Evolutionary conservation across 2,329 filamentous ascomycete species (phyloP).

Genomic region (Sphaerostilbella broomeana): DNA sequence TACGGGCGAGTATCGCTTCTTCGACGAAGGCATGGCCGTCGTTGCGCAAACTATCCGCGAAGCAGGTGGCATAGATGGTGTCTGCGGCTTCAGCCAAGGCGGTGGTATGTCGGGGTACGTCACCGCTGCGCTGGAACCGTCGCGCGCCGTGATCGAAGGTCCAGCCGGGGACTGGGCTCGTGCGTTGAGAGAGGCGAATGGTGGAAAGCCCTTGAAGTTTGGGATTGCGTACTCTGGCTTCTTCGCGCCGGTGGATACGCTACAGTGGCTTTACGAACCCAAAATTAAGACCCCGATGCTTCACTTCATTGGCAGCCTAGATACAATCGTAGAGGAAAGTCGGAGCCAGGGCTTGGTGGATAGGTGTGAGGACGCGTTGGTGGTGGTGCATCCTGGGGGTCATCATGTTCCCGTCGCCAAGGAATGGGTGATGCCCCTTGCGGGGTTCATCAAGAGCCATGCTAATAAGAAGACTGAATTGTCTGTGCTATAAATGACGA

Average conservation of each 20-base stretch:
- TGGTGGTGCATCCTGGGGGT: constrained; percentile 73
- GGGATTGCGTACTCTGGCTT: constrained; percentile 75
- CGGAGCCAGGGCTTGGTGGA: constrained; percentile 63
- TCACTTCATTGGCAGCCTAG: constrained; percentile 76
- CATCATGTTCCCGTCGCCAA: constrained; percentile 83
- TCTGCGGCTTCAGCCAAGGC: constrained; percentile 79
- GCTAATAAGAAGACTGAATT: constrained; percentile 24
- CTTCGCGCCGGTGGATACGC: constrained; percentile 52
- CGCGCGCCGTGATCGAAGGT: constrained; percentile 22
- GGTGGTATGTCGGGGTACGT: constrained; percentile 67
- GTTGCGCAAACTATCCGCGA: constrained; percentile 57
- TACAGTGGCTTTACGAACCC: constrained; percentile 63
- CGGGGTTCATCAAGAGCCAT: constrained; percentile 57
- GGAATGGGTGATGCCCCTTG: constrained; percentile 71
- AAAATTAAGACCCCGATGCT: constrained; percentile 69
- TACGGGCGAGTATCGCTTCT: constrained; percentile 54
- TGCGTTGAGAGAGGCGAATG: constrained; percentile 44
- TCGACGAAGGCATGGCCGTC: constrained; percentile 60
- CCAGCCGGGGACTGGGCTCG: constrained; percentile 35
- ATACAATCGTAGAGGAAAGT: constrained; percentile 79
- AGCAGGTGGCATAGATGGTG: constrained; percentile 66
- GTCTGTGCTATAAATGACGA: too few species aligned
- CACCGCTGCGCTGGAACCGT: constrained; percentile 60
- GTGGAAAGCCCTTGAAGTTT: constrained; percentile 52
- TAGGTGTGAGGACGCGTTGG: constrained; percentile 47